phyloP scores from a whole-genome alignment of 2,329 filamentous ascomycete genomes.

The Scorias spongiosa region DNA sequence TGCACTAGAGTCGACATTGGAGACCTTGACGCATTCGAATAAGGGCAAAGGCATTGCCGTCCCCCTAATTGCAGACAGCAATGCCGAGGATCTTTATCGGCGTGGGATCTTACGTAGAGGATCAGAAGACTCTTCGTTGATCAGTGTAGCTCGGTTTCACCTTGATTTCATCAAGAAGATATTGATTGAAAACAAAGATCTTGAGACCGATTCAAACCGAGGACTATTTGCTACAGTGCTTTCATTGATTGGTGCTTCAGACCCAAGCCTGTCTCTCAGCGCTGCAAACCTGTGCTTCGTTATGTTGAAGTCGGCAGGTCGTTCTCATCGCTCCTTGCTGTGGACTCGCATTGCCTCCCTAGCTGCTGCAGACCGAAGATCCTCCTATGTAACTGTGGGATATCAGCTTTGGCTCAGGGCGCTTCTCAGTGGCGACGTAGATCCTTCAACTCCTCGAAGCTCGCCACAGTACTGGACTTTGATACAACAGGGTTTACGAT shows the following conservation, averaged over 20 bases:
- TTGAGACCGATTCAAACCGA: neutral
- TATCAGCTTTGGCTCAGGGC: neutral
- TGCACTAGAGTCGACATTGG: neutral
- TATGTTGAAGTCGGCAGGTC: neutral
- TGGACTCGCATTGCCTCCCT: neutral
- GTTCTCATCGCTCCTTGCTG: neutral
- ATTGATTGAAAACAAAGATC: neutral
- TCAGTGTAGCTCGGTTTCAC: neutral
- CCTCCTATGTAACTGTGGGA: neutral
- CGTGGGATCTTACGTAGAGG: neutral
- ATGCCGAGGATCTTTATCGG: neutral
- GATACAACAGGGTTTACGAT: slow-evolving; percentile 24
- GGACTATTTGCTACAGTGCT: neutral
- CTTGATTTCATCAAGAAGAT: neutral
- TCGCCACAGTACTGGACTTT: slow-evolving; percentile 23
- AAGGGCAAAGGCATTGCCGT: neutral
- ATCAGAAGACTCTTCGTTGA: neutral
- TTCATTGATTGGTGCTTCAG: neutral
- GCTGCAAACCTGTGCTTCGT: neutral
- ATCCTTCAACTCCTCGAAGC: neutral
- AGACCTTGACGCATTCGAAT: neutral
- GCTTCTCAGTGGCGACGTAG: neutral
- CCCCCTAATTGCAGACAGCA: neutral
- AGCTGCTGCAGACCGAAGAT: neutral
- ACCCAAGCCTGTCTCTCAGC: neutral